These are phyloP conservation scores for Penicillium glabrum DNA, from an alignment of 2,329 filamentous ascomycete species.

Conservation along the genomic window DNA sequence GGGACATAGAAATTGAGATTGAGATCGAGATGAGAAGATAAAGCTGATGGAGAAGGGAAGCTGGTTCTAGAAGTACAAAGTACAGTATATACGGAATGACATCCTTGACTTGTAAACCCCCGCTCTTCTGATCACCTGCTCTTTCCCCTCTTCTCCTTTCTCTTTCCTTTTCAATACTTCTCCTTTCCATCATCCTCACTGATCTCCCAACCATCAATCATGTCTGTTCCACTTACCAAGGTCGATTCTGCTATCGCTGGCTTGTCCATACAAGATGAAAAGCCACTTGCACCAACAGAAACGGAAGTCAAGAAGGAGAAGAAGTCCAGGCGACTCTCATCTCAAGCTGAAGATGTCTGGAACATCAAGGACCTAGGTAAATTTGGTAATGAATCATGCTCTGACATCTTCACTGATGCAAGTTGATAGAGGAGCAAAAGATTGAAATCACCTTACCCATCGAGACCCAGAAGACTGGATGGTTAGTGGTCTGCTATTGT, in stretches of 20 bases:
- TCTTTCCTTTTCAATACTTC: conserved; percentile 8
- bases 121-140: conserved; percentile 31
- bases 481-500: conserved; percentile 19
- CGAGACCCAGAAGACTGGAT: conserved; percentile 38
- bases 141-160: conserved; percentile 16
- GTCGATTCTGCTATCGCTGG: conserved; percentile 90
- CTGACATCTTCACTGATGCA: background rate
- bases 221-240: conserved; percentile 72
- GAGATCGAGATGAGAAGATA: background rate
- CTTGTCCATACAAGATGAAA: conserved; percentile 67
- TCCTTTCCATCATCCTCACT: conserved; percentile 13
- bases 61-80: background rate
- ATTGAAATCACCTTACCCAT: conserved; percentile 35
- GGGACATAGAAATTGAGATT: too few species aligned
- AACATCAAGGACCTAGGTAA: conserved; percentile 86
- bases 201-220: conserved; percentile 31
- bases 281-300: conserved; percentile 23
- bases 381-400: conserved; percentile 24
- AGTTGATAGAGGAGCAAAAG: conserved; percentile 27
- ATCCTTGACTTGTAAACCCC: conserved; percentile 22
- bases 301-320: conserved; percentile 43
- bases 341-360: conserved; percentile 68
- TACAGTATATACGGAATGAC: conserved; percentile 16
- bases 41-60: background rate
- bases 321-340: conserved; percentile 69